Conservation (phyloP, 371 early-diverging fungal genomes). For the Lichtheimia ornata region DNA sequence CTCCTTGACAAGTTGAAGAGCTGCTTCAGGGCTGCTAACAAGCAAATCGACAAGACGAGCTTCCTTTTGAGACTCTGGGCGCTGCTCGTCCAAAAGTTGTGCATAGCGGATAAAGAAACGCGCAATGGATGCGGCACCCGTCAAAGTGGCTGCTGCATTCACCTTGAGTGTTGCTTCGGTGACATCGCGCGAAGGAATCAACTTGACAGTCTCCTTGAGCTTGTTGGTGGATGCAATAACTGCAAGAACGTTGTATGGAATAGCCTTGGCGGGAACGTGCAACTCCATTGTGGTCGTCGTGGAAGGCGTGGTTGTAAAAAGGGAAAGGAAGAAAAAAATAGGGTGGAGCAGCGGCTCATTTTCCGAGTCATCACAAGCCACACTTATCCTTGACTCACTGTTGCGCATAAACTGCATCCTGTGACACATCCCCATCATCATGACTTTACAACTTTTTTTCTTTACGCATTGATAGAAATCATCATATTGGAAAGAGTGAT, state of each 20-base stretch:
- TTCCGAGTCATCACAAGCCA: constrained; percentile 8
- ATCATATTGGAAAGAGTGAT: no score
- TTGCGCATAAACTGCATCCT: no score
- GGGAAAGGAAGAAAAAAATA: neutral
- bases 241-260: constrained; percentile 23
- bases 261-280: constrained; percentile 18
- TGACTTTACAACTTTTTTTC: no score
- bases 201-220: constrained; percentile 27
- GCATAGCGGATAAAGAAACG: constrained; percentile 40
- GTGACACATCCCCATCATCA: no score
- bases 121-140: constrained; percentile 32
- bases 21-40: constrained; percentile 24
- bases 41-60: constrained; percentile 31
- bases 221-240: constrained; percentile 17
- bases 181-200: constrained; percentile 11
- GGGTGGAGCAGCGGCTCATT: neutral
- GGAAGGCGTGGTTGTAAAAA: neutral
- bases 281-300: constrained; percentile 12
- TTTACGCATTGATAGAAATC: no score
- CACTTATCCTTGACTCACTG: neutral
- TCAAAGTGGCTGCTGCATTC: constrained; percentile 19
- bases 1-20: constrained; percentile 25
- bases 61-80: constrained; percentile 19
- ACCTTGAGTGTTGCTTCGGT: constrained; percentile 19
- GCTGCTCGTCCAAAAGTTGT: constrained; percentile 30